A percentile compares a stretch with the other conserved stretches of the same genome.
Evolutionary conservation across 2,329 filamentous ascomycete genomes (phyloP).

Genomic region (Diaporthe amygdali): DNA sequence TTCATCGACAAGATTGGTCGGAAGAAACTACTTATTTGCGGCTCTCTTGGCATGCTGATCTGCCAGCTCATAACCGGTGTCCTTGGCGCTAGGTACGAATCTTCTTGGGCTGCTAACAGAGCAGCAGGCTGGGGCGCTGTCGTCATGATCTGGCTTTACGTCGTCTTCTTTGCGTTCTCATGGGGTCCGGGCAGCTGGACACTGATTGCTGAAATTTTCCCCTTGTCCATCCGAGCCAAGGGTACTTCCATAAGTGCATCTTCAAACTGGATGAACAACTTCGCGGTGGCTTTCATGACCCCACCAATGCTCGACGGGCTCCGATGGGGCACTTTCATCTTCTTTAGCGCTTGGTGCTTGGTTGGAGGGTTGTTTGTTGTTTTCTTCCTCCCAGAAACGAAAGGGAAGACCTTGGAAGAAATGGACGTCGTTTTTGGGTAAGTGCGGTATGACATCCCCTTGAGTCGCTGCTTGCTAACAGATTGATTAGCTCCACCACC

Average conservation of each 20-base stretch:
- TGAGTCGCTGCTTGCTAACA: background rate
- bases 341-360: constrained; percentile 59
- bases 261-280: constrained; percentile 44
- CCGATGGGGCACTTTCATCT: constrained; percentile 63
- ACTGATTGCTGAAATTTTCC: constrained; percentile 37
- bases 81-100: constrained; percentile 27
- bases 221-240: constrained; percentile 41
- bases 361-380: constrained; percentile 59
- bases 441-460: background rate
- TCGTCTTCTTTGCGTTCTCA: constrained; percentile 12
- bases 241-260: constrained; percentile 40
- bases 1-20: constrained; percentile 10
- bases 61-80: constrained; percentile 32
- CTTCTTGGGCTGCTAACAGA: background rate
- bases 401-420: constrained; percentile 50
- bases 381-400: constrained; percentile 62
- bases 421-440: constrained; percentile 62
- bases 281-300: constrained; percentile 40
- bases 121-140: constrained; percentile 4
- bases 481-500: background rate
- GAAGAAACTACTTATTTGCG: constrained; percentile 24
- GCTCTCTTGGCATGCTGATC: constrained; percentile 24
- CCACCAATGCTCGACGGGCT: constrained; percentile 32
- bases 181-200: constrained; percentile 4
- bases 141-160: constrained; percentile 22